Conservation (phyloP, 495 filamentous ascomycete genomes). For the Halenospora varia region DNA sequence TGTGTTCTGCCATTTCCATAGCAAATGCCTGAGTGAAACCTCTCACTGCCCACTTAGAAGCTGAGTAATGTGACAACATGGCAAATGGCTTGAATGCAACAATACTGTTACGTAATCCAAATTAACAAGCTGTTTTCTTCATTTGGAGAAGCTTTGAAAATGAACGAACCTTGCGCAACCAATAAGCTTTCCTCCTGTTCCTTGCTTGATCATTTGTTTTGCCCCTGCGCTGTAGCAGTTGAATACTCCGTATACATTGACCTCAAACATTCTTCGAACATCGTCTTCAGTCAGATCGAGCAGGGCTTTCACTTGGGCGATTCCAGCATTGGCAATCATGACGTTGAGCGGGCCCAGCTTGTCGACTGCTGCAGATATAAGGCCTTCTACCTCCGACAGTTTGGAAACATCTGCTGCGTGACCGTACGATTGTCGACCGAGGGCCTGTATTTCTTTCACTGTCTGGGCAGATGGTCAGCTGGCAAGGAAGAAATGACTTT, state of each 20-base stretch:
- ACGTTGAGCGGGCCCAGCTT: constrained; percentile 50
- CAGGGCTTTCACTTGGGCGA: constrained; percentile 47
- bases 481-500: background rate
- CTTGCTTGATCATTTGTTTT: constrained; percentile 49
- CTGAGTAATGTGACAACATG: constrained; percentile 50
- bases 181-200: constrained; percentile 46
- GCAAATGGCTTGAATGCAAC: constrained; percentile 51
- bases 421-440: constrained; percentile 39
- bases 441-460: constrained; percentile 43
- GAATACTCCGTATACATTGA: constrained; percentile 55
- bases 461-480: constrained; percentile 10
- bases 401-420: constrained; percentile 53
- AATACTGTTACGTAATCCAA: constrained; percentile 29
- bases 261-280: constrained; percentile 43
- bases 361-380: constrained; percentile 42
- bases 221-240: constrained; percentile 53
- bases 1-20: constrained; percentile 50
- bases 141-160: background rate
- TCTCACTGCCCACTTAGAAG: constrained; percentile 57
- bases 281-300: constrained; percentile 48
- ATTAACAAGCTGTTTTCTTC: background rate
- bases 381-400: constrained; percentile 38
- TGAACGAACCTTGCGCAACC: constrained; percentile 41
- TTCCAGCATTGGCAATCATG: constrained; percentile 61
- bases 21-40: constrained; percentile 55